A percentile compares a stretch with the other conserved stretches of the same genome.
Conservation (phyloP, 140 eudicot species). For the Oenanthe javanica region DNA sequence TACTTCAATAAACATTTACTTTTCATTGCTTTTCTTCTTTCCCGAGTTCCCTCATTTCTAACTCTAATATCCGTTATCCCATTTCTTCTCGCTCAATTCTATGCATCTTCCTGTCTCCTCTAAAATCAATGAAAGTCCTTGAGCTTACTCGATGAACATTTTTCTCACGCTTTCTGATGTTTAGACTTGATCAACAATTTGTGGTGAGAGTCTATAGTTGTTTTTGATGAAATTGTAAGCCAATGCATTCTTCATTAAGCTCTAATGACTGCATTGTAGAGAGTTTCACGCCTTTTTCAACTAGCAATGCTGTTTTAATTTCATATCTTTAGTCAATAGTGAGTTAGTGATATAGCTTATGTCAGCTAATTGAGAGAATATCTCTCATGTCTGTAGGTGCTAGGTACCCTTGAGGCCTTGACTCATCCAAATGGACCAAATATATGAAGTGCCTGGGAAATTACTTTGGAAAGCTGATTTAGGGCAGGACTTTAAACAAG, state of each 20-base stretch:
- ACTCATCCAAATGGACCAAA: not conserved
- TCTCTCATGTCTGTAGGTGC: not conserved
- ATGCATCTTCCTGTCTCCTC: not conserved
- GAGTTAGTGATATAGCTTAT: not conserved
- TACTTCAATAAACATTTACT: not conserved
- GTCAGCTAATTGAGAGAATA: not conserved
- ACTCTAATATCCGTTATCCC: too few species aligned
- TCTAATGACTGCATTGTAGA: not conserved
- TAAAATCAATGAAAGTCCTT: not conserved
- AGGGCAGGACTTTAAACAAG: not conserved
- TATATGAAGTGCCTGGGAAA: not conserved
- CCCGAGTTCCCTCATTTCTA: not conserved
- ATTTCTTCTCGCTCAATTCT: not conserved
- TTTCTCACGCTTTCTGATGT: not conserved
- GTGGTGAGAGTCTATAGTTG: not conserved
- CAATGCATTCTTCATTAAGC: not conserved
- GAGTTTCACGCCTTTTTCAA: not conserved
- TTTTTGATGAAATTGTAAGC: not conserved
- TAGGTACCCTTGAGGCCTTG: not conserved
- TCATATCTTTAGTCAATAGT: not conserved
- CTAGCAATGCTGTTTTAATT: not conserved
- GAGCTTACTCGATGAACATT: not conserved
- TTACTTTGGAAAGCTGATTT: not conserved
- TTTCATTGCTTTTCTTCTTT: not conserved
- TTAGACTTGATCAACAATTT: not conserved